Percentiles rank a stretch among this genome's conserved stretches.
Evolutionary conservation across 163 green algal species (phyloP).

Genomic region (Volvox carteri): DNA sequence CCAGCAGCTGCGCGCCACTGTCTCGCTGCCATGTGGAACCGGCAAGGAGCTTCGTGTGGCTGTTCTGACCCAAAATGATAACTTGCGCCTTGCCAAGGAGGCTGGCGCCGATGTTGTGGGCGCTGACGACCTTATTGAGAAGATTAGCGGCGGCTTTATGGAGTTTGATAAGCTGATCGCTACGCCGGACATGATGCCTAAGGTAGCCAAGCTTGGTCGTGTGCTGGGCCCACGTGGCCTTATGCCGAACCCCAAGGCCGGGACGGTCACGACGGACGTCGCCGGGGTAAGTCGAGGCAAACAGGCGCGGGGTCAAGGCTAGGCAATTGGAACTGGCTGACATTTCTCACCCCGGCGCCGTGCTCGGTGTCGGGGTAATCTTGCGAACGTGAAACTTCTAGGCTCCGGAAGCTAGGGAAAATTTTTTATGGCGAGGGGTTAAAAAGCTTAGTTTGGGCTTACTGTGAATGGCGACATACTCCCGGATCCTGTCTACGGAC

Average conservation of each 20-base stretch:
- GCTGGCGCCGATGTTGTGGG: constrained; percentile 96
- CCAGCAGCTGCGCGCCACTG: constrained; percentile 98
- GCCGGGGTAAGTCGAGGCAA: constrained; percentile 72
- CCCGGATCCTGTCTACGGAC: too few species aligned
- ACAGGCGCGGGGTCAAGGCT: too few species aligned
- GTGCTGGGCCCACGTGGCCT: constrained; percentile 96
- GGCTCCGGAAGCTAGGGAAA: too few species aligned
- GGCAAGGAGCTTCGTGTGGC: constrained; percentile 96
- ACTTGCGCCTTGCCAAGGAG: constrained; percentile 88
- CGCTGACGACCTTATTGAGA: constrained; percentile 95
- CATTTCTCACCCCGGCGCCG: too few species aligned
- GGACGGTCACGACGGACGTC: constrained; percentile 96
- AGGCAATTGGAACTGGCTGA: background rate
- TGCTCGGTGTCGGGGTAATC: too few species aligned
- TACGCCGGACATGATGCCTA: constrained; percentile 99
- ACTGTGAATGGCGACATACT: too few species aligned
- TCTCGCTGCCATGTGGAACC: constrained; percentile 94
- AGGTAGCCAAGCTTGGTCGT: constrained; percentile 97
- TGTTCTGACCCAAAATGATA: constrained; percentile 94
- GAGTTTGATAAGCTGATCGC: constrained; percentile 99
- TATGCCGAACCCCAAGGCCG: constrained; percentile 99
- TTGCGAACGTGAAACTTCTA: too few species aligned
- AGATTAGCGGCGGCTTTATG: constrained; percentile 96
- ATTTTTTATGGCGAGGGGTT: too few species aligned
- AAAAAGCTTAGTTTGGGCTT: too few species aligned